Evolutionary conservation across 176 grass and related monocot genomes (phyloP), one percentile per base, ranked within the genome.

Genomic region (Oryza officinalis): DNA sequence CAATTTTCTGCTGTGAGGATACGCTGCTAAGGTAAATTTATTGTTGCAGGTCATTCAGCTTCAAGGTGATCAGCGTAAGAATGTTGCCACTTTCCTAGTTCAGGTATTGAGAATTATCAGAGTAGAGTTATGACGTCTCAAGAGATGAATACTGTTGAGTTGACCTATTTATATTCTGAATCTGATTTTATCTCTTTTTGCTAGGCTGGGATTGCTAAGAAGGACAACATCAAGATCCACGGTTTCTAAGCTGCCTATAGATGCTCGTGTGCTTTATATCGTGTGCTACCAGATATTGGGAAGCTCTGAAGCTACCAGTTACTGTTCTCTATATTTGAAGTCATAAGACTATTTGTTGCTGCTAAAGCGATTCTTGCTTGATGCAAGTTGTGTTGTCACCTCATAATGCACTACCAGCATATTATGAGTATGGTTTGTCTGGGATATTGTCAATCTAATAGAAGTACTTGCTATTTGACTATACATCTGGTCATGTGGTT

Each of bases 51-150:
- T 94, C 74, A 90, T 94, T 86, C 92, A 94, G 77, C 88, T 94
- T 59, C 92, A 94, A 80, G 92, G 92, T 18, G 92, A 94, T 88
- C 92, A 94, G 80, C 88, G 92, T 6, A 94, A 94, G 86, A 94
- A 94, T 83, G 92, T 90, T 11, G 89, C 92, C 65, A 90, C 82
- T 73, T 94, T 94, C 79, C 80, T 94, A 83, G 92, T 90, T 67
- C 88, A 94, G 83, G 92, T 94, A 90, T 32, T 70, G 7, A 2
- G 3, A 27, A 26, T 50, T 14, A 20, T 37, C 60, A 10, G n/a
- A 50, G 47, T 17, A 50, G 4, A 15, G 0, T 4, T 68, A 1
- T 9, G 18, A 6, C 30, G 0, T 65, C 9, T 28, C 6, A 0
- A 2, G 2, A 25, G 22, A 63, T n/a, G 22, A 14, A 65, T 0